phyloP scores from a whole-genome alignment of 2,329 filamentous ascomycete species.

The Botryotinia convoluta region DNA sequence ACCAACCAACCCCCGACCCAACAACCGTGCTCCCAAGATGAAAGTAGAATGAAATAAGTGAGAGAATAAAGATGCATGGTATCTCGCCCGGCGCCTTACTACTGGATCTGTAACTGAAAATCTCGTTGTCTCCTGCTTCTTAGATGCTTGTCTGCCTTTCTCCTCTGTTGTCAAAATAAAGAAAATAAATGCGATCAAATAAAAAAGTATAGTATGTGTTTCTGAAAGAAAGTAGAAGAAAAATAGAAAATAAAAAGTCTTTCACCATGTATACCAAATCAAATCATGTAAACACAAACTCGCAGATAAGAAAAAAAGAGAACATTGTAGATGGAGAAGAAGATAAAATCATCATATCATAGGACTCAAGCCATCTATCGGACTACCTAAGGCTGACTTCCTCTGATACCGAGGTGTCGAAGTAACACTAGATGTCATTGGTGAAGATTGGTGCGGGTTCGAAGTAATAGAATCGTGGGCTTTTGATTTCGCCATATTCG shows the following conservation, averaged over 20 bases:
- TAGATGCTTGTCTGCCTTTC: not conserved
- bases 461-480: constrained; percentile 14
- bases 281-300: not conserved
- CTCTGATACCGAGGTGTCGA: constrained; percentile 40
- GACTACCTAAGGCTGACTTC: constrained; percentile 34
- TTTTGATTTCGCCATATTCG: constrained; percentile 46
- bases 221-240: not conserved
- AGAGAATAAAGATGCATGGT: constrained; percentile 7
- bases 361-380: constrained; percentile 44
- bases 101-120: not conserved
- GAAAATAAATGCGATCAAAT: not conserved
- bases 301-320: not conserved
- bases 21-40: not conserved
- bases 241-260: constrained; percentile 9
- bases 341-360: constrained; percentile 44
- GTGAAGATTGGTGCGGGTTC: constrained; percentile 40
- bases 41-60: not conserved
- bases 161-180: not conserved
- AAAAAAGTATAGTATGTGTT: not conserved
- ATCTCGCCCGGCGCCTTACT: not conserved
- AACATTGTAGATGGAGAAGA: constrained; percentile 16
- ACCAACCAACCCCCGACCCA: not conserved
- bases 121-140: not conserved
- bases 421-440: constrained; percentile 43
- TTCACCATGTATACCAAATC: not conserved